Percentiles rank a stretch among this genome's conserved stretches.
Conservation (phyloP, 179 eudicot species). For the Heliamphora pulchella region DNA sequence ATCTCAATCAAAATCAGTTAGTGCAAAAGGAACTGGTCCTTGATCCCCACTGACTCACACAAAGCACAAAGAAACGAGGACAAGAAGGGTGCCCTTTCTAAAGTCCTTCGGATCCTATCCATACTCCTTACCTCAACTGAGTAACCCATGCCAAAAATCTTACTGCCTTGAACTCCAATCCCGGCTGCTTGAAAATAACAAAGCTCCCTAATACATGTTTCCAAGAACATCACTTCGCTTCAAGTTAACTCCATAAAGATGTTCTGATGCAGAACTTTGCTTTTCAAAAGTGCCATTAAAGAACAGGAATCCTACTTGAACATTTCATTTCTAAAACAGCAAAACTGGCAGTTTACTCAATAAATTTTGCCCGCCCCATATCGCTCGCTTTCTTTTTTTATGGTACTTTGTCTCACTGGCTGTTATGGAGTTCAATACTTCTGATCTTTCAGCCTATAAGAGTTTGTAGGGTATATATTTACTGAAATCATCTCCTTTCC, state of each 20-base stretch:
- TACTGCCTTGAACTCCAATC: not conserved
- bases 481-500: not conserved
- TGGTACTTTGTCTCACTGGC: constrained; percentile 4
- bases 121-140: not conserved
- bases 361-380: not conserved
- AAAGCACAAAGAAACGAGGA: too few relatives aligned
- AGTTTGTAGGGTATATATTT: not conserved
- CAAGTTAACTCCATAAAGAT: too few relatives aligned
- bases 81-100: not conserved
- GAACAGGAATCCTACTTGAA: not conserved
- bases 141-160: not conserved
- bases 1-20: constrained; percentile 3
- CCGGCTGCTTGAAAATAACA: not conserved
- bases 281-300: not conserved
- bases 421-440: not conserved
- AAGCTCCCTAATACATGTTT: too few relatives aligned
- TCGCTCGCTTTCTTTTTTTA: not conserved
- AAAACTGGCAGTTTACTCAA: too few relatives aligned
- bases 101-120: not conserved
- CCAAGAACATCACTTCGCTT: too few relatives aligned
- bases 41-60: too few relatives aligned
- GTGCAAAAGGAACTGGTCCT: too few relatives aligned
- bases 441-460: not conserved
- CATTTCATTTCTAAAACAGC: not conserved
- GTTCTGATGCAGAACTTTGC: too few relatives aligned